Conservation (phyloP, 345 rosid species). For the Laguncularia racemosa region DNA sequence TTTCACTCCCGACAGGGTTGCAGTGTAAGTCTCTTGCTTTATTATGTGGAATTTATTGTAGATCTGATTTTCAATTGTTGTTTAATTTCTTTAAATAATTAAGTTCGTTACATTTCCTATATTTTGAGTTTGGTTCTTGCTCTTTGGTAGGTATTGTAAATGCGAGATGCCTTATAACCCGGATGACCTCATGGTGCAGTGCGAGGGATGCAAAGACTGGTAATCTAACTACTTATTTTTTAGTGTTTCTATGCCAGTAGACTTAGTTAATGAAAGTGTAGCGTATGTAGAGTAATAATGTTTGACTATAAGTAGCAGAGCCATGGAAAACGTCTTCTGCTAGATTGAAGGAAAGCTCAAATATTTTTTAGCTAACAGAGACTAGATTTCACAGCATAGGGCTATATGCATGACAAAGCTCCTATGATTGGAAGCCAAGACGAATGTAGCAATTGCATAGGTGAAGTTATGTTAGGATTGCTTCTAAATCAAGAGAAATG, state of each 20-base stretch:
- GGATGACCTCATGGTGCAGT: conserved; percentile 88
- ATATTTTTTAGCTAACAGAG: too few relatives aligned
- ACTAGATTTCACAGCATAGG: too few relatives aligned
- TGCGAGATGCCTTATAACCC: conserved; percentile 97
- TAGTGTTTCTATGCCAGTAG: not conserved
- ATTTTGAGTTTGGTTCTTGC: conserved; percentile 5
- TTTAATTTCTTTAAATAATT: not conserved
- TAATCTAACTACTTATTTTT: conserved; percentile 22
- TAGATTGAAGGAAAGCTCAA: too few relatives aligned
- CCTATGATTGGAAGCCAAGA: too few relatives aligned
- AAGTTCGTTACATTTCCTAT: conserved; percentile 10
- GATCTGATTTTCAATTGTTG: not conserved
- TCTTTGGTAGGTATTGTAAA: conserved; percentile 60
- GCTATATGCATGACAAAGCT: too few relatives aligned
- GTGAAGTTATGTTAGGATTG: too few relatives aligned
- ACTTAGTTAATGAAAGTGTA: not conserved
- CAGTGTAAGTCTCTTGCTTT: conserved; percentile 58
- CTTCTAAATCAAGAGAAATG: too few relatives aligned
- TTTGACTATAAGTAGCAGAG: too few relatives aligned
- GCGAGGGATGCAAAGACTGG: conserved; percentile 94
- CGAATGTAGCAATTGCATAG: too few relatives aligned
- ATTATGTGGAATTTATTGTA: conserved; percentile 6
- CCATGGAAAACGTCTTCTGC: too few relatives aligned
- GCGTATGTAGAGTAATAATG: too few relatives aligned
- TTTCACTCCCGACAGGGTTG: conserved; percentile 74